These are phyloP conservation scores for Dimocarpus longan DNA, from an alignment of 345 rosid genomes.

Conservation along the genomic window DNA sequence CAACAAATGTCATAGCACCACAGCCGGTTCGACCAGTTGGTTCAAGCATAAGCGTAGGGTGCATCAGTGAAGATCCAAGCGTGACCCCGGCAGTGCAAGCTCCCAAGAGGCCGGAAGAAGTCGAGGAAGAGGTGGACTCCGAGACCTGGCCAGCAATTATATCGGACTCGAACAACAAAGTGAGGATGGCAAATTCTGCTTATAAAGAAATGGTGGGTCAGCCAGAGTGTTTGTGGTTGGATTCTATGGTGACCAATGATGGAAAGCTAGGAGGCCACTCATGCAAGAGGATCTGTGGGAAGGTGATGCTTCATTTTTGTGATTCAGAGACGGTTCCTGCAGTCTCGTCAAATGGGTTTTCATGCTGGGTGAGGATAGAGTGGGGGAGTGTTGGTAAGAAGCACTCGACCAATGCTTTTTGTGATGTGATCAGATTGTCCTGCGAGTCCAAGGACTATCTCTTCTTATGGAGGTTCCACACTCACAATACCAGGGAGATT, in stretches of 20 bases:
- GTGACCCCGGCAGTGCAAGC: slow-evolving; percentile 19
- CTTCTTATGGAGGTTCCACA: slow-evolving; percentile 80
- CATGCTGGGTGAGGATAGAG: slow-evolving; percentile 89
- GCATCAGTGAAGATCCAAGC: slow-evolving; percentile 46
- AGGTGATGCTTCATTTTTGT: slow-evolving; percentile 58
- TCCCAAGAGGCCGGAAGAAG: slow-evolving; percentile 58
- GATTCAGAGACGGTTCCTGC: slow-evolving; percentile 38
- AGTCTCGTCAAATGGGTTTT: slow-evolving; percentile 53
- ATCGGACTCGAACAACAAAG: slow-evolving; percentile 75
- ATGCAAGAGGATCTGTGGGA: slow-evolving; percentile 78
- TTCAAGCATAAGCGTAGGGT: slow-evolving; percentile 65
- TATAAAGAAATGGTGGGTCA: slow-evolving; percentile 96
- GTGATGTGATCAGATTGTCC: slow-evolving; percentile 63
- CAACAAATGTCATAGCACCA: slow-evolving; percentile 56
- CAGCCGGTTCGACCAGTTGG: slow-evolving; percentile 79
- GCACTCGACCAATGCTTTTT: slow-evolving; percentile 51
- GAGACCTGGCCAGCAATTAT: slow-evolving; percentile 71
- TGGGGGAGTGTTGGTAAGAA: slow-evolving; percentile 70
- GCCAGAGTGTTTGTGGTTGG: slow-evolving; percentile 94
- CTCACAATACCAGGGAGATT: slow-evolving; percentile 30
- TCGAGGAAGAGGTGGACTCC: slow-evolving; percentile 79
- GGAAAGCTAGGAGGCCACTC: slow-evolving; percentile 26
- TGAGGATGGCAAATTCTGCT: slow-evolving; percentile 83
- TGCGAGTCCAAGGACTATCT: slow-evolving; percentile 74
- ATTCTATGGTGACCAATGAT: slow-evolving; percentile 45